Evolutionary conservation across 441 rosid genomes (phyloP), one percentile per base, ranked within the genome.

Genomic region (Adansonia rubrostipa): DNA sequence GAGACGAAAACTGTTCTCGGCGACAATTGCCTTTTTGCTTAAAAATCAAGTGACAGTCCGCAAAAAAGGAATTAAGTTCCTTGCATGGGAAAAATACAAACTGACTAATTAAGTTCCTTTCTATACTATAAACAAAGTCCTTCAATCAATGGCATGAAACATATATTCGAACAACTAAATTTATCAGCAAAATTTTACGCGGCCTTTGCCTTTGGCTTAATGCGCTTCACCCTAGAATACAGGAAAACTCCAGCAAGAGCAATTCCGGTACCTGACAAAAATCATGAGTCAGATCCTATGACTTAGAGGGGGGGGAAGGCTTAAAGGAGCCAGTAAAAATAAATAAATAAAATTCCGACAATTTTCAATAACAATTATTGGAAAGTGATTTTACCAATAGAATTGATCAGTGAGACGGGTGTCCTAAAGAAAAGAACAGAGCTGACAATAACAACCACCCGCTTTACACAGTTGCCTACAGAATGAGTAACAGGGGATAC

Each of bases 401-500:
- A 85, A 69, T 96, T 96, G 72, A 94, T 87, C 40, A 90, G 87
- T 20, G 95, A 87, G 64, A 96, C 98, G 0, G 98, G 98, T 40
- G 97, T 93, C 78, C 79, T 73, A 87, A 94, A 94, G 92, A 96
- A 89, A 80, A 96, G 6, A 54, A 94, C 98, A 28, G 99, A 94
- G 97, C 99, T 94, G 81, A 94, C 97, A 10, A 96, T 94, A 83
- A 96, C 99, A 74, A 93, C 99, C 56, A 96, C 99, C 74, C 98
- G 90, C 95, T 96, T 96, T 87, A 96, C 98, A n/a, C 99, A 96
- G 77, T 96, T 94, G 67, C 99, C 99, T 6, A 96, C 98, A 0
- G 99, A 96, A 85, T 96, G 99, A 48, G 98, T 93, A 68, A 96
- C 99, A 11, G 99, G 99, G 68, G 98, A 94, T 78, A 96, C 98